Percentiles rank a stretch among this genome's conserved stretches.
Conservation (phyloP, 495 filamentous ascomycete genomes). For the Aspergillus ellipticus region DNA sequence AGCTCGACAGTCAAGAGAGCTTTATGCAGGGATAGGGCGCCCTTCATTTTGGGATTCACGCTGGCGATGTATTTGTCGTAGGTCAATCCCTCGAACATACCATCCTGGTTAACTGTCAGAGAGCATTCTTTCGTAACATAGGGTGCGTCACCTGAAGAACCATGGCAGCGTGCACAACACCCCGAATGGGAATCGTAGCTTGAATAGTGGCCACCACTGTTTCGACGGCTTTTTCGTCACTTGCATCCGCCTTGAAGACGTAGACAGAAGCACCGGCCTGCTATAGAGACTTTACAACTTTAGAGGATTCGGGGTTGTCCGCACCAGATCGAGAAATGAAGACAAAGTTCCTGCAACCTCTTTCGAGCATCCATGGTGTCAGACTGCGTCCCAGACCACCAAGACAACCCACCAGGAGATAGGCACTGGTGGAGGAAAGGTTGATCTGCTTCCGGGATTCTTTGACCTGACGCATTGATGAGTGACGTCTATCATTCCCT, state of each 20-base stretch:
- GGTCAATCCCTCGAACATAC: constrained; percentile 30
- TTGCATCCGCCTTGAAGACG: not conserved
- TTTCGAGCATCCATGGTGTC: not conserved
- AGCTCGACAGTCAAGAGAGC: constrained; percentile 24
- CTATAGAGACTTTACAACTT: not conserved
- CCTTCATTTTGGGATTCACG: constrained; percentile 39
- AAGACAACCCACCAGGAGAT: not conserved
- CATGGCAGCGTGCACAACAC: not conserved
- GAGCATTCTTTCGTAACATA: not conserved
- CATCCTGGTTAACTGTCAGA: not conserved
- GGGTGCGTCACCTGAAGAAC: not conserved
- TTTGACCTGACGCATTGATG: not conserved
- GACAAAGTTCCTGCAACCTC: not conserved
- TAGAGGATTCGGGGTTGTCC: not conserved
- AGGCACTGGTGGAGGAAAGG: not conserved
- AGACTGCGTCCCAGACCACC: not conserved
- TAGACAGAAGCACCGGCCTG: not conserved
- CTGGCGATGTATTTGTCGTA: constrained; percentile 29
- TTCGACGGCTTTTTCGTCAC: not conserved
- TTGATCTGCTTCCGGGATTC: not conserved
- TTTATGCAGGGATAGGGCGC: constrained; percentile 54
- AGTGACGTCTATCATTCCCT: not conserved
- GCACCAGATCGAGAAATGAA: not conserved
- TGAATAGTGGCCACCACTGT: not conserved
- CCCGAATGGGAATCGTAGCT: not conserved